phyloP scores from a whole-genome alignment of 78 protist genomes.

The Dictyostelium capitatum region DNA sequence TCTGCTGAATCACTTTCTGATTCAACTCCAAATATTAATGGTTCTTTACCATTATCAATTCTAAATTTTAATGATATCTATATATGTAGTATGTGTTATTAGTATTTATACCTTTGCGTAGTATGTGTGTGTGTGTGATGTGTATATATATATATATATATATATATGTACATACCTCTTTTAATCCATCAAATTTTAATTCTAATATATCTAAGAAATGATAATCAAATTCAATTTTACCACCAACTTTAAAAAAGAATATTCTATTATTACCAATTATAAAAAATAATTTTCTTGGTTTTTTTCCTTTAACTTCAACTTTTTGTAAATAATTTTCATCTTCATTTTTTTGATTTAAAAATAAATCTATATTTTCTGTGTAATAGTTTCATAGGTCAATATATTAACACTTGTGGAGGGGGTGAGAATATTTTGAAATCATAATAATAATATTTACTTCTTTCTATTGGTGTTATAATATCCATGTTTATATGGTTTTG shows the following conservation, averaged over 20 bases:
- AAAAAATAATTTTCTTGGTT: constrained; percentile 58
- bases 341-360: constrained; percentile 47
- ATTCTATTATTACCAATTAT: constrained; percentile 64
- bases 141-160: no score
- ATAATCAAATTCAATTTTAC: constrained; percentile 53
- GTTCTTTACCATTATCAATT: constrained; percentile 61
- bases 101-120: no score
- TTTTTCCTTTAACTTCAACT: constrained; percentile 70
- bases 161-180: constrained; percentile 25
- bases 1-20: constrained; percentile 31
- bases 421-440: not conserved
- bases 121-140: no score
- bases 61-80: constrained; percentile 42
- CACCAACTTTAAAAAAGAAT: constrained; percentile 73
- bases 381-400: not conserved
- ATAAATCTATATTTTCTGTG: constrained; percentile 61
- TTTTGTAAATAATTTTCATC: constrained; percentile 65
- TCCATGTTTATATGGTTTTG: not conserved
- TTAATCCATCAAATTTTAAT: constrained; percentile 42
- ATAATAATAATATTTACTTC: not conserved
- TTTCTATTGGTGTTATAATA: not conserved
- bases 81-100: no score
- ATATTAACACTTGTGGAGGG: no score
- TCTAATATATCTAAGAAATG: constrained; percentile 64
- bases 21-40: constrained; percentile 57